Base-by-base conservation (phyloP, 176 grass and related monocot species). In the Bonia amplexicaulis region DNA sequence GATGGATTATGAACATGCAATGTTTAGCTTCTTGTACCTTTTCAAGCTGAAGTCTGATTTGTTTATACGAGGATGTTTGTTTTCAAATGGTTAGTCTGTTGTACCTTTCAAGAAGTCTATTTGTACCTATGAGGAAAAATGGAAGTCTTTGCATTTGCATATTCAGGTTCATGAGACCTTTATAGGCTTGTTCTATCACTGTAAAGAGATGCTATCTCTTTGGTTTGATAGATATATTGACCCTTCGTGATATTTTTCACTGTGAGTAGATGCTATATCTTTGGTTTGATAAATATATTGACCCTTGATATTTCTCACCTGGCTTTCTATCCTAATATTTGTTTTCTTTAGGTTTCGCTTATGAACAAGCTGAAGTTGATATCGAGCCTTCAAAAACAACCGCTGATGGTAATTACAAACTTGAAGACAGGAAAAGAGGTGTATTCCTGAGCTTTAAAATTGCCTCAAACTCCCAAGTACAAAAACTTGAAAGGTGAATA, bases 361-460 rank as follows among this genome's bases (percentile, higher is more conserved):
- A 93, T 86, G 96, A 98, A 83, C 96, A 79, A 85, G 94, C 88
- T 66, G 93, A 95, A 92, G 96, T 95, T 62, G 96, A 98, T 79
- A 80, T 94, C 22, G 96, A 98, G 67, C 89, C 89, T 85, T 76
- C 90, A 78, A 92, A 87, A 88, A 39, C 29, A 79, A 29, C 83
- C 55, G 47, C 74, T 55, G 85, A 92, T 78, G 81, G 73, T 70
- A 92, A 89, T 44, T 85, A 90, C 65, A 91, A 86, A 82, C 82
- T 92, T 68, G 86, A 92, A 90, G 79, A 89, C 25, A 95, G 79
- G 93, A 98, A 92, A 54, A 84, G 39, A 78, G 90, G 85, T 60
- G 79, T 83, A 79, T 74, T 91, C 58, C 81, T 86, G 85, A 88
- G 88, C 86, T 98, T 98, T 87, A 98, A 98, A 90, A 89, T 92